Evolutionary conservation across 2,329 filamentous ascomycete species (phyloP), one percentile per base, ranked within the genome.

Genomic region (Phialemonium atrogriseum): DNA sequence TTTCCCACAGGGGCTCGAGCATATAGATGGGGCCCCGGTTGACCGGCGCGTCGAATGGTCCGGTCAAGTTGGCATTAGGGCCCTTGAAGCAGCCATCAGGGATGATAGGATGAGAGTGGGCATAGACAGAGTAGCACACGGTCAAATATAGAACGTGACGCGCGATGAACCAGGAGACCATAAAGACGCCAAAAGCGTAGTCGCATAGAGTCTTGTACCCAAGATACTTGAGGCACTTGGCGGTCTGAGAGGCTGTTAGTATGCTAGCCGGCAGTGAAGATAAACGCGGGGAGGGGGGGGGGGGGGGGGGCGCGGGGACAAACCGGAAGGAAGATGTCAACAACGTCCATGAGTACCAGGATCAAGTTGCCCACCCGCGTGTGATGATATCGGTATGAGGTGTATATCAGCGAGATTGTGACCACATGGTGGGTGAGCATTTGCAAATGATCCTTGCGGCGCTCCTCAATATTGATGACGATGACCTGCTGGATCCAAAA

Each of bases 351-450:
- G 43, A 94, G 70, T 33, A 86, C 81, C 30, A 98, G 66, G 38
- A 96, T 86, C 28, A 94, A 71, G 50, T 88, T 91, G 33, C 86
- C 89, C 17, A 94, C 84, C 27, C 84, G 81, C 35, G 82, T 93
- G 51, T 86, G 79, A 51, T 89, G 80, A 55, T 93, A 94, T 43
- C 78, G 74, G 55, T 96, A 96, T 42, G 83, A 89, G 19, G 78
- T 72, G 35, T 78, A 77, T 42, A 98, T 78, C 26, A 98, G 75
- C 5, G 68, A 65, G 49, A 80, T 84, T 13, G 91, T 98, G 53
- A 96, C 78, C 52, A 95, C 74, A 61, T 98, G 91, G 57, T 96
- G 91, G 12, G 77, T 80, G 45, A 96, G 77, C 91, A 96, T 96
- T 59, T 96, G 89, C 64, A 77, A 83, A 59, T 95, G 82, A 49